Evolutionary conservation across 371 early-diverging fungal species (phyloP).

Genomic region (Mortierella sp.): DNA sequence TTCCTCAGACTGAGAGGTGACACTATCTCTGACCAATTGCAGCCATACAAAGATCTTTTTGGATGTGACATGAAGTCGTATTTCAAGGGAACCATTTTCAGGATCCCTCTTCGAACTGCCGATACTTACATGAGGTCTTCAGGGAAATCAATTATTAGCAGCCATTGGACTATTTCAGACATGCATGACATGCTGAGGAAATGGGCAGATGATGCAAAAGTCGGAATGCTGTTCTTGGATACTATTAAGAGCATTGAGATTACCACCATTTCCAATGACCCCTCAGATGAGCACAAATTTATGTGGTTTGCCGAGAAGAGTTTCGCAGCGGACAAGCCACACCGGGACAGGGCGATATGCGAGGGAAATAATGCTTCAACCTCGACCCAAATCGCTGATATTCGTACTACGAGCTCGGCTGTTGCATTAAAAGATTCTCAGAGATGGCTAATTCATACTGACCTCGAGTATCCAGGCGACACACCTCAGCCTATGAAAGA

Average conservation of each 20-base stretch:
- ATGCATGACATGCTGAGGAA: constrained; percentile 26
- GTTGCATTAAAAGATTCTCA: not conserved
- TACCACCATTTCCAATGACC: constrained; percentile 4
- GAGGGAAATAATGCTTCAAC: too few species aligned
- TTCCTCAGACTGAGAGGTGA: constrained; percentile 12
- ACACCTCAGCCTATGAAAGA: not conserved
- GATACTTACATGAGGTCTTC: not conserved
- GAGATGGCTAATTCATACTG: constrained; percentile 20
- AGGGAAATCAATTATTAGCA: not conserved
- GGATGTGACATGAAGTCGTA: constrained; percentile 33
- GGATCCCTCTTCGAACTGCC: constrained; percentile 42
- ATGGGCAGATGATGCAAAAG: constrained; percentile 20
- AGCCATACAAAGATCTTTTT: constrained; percentile 38
- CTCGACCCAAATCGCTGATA: not conserved
- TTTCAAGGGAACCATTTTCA: constrained; percentile 56
- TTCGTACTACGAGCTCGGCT: not conserved
- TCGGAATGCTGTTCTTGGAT: constrained; percentile 51
- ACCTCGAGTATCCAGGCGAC: not conserved
- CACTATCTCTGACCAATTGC: constrained; percentile 24
- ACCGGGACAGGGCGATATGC: not conserved
- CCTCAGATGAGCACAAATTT: not conserved
- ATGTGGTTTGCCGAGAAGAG: constrained; percentile 1
- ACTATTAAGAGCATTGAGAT: constrained; percentile 32
- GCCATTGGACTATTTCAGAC: constrained; percentile 7
- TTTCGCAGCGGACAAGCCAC: not conserved